Percentiles rank a stretch among this genome's conserved stretches.
Conservation (phyloP, 2,329 filamentous ascomycete genomes). For the Keithomyces neogunnii region DNA sequence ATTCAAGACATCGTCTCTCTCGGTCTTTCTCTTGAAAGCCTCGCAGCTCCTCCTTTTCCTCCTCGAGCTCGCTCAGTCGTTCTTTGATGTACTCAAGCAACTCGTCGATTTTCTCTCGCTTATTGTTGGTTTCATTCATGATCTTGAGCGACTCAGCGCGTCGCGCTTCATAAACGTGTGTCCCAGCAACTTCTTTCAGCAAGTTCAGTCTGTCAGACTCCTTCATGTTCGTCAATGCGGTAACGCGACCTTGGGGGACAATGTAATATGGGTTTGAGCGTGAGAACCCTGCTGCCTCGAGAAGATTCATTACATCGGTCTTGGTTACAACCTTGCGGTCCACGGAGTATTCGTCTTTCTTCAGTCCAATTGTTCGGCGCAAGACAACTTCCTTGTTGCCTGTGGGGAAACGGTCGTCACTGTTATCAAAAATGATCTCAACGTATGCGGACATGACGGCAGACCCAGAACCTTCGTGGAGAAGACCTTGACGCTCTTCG, state of each 20-base stretch:
- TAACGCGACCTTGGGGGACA: constrained; percentile 93
- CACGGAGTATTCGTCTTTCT: constrained; percentile 97
- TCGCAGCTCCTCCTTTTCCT: constrained; percentile 92
- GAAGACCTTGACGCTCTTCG: constrained; percentile 87
- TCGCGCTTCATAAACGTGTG: constrained; percentile 90
- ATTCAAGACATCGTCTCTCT: constrained; percentile 85
- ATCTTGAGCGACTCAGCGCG: constrained; percentile 90
- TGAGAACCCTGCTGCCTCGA: constrained; percentile 94
- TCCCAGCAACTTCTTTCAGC: constrained; percentile 96
- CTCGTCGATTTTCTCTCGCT: constrained; percentile 89
- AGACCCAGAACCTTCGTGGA: constrained; percentile 97
- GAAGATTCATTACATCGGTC: constrained; percentile 84
- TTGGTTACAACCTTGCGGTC: constrained; percentile 96
- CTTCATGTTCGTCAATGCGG: constrained; percentile 96
- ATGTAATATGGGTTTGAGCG: constrained; percentile 98
- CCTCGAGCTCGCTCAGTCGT: constrained; percentile 79
- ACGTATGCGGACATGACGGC: constrained; percentile 99
- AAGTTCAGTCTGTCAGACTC: constrained; percentile 83
- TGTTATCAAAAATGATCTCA: constrained; percentile 98
- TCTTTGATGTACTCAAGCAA: constrained; percentile 87
- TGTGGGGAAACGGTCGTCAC: constrained; percentile 88
- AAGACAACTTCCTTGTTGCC: constrained; percentile 85
- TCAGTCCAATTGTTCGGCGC: constrained; percentile 88
- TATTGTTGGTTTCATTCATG: constrained; percentile 93
- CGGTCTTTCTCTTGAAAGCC: constrained; percentile 93